Evolutionary conservation across 345 rosid genomes (phyloP).

Genomic region (Eucalyptus pauciflora): DNA sequence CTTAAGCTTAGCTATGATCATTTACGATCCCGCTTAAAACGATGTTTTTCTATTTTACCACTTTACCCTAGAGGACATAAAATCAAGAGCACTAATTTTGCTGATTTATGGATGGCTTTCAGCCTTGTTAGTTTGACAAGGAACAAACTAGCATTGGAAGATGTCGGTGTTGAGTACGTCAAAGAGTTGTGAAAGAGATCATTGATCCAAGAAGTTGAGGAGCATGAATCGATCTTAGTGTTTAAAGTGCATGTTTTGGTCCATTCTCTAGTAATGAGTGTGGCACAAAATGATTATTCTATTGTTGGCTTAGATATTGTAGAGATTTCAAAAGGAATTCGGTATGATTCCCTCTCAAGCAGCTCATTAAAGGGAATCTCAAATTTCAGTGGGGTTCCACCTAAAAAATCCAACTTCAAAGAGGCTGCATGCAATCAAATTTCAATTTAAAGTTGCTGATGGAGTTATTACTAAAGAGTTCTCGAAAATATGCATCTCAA

Average conservation of each 20-base stretch:
- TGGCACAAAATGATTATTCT: not conserved
- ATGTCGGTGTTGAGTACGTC: not conserved
- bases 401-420: no score
- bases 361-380: no score
- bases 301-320: no score
- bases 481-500: no score
- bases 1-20: not conserved
- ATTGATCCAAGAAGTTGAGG: not conserved
- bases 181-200: not conserved
- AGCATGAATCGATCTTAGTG: rapidly evolving
- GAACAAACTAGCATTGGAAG: no score
- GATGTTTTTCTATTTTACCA: not conserved
- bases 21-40: not conserved
- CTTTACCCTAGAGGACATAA: not conserved
- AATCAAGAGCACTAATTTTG: not conserved
- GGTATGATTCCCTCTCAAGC: no score
- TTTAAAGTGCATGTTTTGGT: not conserved
- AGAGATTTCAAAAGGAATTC: no score
- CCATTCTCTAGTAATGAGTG: not conserved
- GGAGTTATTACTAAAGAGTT: no score
- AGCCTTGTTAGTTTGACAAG: not conserved
- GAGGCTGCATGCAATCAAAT: no score
- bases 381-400: no score
- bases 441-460: no score
- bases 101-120: not conserved